phyloP scores from a whole-genome alignment of 2,329 filamentous ascomycete species.

The Trichophyton simii region DNA sequence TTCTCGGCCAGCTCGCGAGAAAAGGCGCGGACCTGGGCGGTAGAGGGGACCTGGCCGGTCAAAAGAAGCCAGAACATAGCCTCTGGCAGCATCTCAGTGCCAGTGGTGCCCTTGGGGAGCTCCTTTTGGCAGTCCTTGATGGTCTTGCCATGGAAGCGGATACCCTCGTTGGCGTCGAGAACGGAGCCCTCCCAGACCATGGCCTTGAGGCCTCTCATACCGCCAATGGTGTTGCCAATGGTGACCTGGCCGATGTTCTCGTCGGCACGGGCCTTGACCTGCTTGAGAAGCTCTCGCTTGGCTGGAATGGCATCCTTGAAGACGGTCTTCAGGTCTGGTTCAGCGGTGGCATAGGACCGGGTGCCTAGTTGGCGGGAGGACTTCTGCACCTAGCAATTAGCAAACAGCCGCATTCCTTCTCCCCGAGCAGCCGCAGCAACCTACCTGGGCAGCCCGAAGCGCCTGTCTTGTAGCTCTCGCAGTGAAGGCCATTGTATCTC shows the following conservation, averaged over 20 bases:
- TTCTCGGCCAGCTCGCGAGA: conserved; percentile 81
- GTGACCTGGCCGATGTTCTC: conserved; percentile 86
- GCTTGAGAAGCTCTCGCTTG: conserved; percentile 85
- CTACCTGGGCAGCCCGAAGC: conserved; percentile 27
- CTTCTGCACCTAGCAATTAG: conserved; percentile 5
- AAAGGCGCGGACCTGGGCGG: conserved; percentile 65
- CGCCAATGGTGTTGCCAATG: conserved; percentile 84
- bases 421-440: neutral
- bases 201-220: conserved; percentile 93
- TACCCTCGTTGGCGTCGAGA: conserved; percentile 90
- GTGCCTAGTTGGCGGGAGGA: conserved; percentile 15
- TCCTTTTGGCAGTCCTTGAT: conserved; percentile 96
- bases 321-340: conserved; percentile 80
- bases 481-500: conserved; percentile 22
- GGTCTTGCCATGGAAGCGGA: conserved; percentile 92
- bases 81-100: conserved; percentile 91
- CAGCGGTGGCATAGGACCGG: conserved; percentile 47
- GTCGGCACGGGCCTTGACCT: conserved; percentile 73
- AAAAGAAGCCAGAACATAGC: conserved; percentile 99
- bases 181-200: conserved; percentile 99
- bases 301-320: conserved; percentile 74
- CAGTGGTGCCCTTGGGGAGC: conserved; percentile 76
- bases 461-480: conserved; percentile 29
- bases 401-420: neutral
- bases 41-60: conserved; percentile 80